These are phyloP conservation scores for Penicillium macrosclerotiorum DNA, from an alignment of 495 filamentous ascomycete species.

Conservation along the genomic window DNA sequence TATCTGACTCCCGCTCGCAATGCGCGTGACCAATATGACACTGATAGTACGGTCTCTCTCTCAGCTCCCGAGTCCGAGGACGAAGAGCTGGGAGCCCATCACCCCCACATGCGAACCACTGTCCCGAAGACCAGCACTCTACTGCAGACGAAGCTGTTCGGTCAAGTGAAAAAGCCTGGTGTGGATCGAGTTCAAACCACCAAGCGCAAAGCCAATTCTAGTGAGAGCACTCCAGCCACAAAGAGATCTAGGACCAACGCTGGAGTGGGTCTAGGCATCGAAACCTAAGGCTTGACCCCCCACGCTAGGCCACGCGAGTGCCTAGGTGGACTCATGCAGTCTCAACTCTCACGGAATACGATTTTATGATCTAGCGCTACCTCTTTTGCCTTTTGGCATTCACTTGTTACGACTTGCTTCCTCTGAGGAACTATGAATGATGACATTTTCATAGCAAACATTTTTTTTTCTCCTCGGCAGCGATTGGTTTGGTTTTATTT, in stretches of 20 bases:
- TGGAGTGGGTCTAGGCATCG: conserved; percentile 64
- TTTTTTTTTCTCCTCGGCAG: conserved; percentile 11
- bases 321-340: neutral
- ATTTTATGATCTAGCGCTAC: conserved; percentile 28
- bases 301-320: neutral
- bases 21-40: conserved; percentile 57
- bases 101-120: conserved; percentile 19
- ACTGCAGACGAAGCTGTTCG: conserved; percentile 68
- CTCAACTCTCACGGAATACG: conserved; percentile 14
- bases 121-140: conserved; percentile 41
- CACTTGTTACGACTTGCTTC: conserved; percentile 22
- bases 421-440: conserved; percentile 30
- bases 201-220: conserved; percentile 60
- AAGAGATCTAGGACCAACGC: conserved; percentile 60
- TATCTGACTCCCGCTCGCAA: conserved; percentile 58
- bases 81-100: conserved; percentile 15
- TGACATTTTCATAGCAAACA: conserved; percentile 24
- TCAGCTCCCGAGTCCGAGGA: conserved; percentile 76
- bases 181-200: conserved; percentile 34
- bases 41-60: conserved; percentile 75
- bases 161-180: conserved; percentile 60
- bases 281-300: conserved; percentile 30
- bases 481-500: conserved; percentile 16
- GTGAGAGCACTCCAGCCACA: conserved; percentile 40
- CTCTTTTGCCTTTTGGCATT: conserved; percentile 7